Base-by-base conservation (phyloP, 2,329 filamentous ascomycete species). In the Simplicillium aogashimaense region DNA sequence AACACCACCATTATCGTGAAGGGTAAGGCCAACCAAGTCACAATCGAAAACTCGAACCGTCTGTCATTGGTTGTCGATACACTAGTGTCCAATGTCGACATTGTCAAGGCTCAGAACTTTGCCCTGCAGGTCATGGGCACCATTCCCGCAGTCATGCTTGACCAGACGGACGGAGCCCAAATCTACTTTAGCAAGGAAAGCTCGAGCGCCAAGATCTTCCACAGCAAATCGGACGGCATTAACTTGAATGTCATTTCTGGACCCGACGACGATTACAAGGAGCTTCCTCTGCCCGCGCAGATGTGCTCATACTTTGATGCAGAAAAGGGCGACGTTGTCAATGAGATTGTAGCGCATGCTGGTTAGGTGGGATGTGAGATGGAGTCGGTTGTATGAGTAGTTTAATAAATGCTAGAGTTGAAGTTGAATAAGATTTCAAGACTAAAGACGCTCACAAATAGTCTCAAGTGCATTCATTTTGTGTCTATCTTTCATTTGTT, bases 11-110 rank as follows among this genome's bases (percentile, higher is more conserved):
- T 98, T 53, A 84, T 94, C 51, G 69, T 98, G 56, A 83, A 78
- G 55, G 89, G 87, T 63, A 98, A 98, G 65, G 88, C 86, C 43
- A 98, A 98, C 58, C 88, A 92, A n/a, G 85, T 98, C 46, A 90
- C 88, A 5, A 76, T 97, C 50, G 92, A 97, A 65, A 95, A 95
- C 66, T 90, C 83, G 41, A 77, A 73, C 36, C 82, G 86, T 37
- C 70, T 94, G 14, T 94, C 86, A 20, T 75, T 98, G 39, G 78
- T 97, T 38, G 76, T 97, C 40, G 90, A 97, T 53, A 86, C 81
- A 1, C 78, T 97, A 10, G 86, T 97, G 36, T 94, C 86, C 37
- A 87, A 85, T 28, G 78, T 98, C 42, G 92, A 98, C 55, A 85
- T 94, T 17, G 92, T 98, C 70, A 97, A 97, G 66, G 90, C 84